A percentile compares a stretch with the other conserved stretches of the same genome.
These are phyloP conservation scores for Auriscalpium vulgare DNA, from an alignment of 768 basidiomycete species.

Conservation along the genomic window DNA sequence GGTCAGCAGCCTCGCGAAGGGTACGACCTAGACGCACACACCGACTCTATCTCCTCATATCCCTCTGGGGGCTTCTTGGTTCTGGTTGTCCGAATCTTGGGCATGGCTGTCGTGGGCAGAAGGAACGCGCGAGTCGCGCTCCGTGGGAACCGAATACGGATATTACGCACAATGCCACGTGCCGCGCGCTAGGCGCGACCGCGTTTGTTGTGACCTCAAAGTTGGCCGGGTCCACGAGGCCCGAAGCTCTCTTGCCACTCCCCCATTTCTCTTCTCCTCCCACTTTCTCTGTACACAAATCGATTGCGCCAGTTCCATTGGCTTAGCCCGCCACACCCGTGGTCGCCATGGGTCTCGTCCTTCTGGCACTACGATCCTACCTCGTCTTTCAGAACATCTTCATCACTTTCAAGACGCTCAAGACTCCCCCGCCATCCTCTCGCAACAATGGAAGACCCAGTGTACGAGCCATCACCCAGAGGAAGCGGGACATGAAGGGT, in stretches of 20 bases:
- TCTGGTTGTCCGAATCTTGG: conserved; percentile 85
- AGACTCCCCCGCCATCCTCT: conserved; percentile 47
- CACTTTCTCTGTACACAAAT: background rate
- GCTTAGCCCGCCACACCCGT: conserved; percentile 6
- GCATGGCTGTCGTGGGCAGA: conserved; percentile 45
- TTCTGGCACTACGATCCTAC: conserved; percentile 55
- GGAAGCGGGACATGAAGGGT: conserved; percentile 83
- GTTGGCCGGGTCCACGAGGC: background rate
- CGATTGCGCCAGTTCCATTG: background rate
- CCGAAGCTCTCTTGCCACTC: background rate
- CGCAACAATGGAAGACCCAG: conserved; percentile 56
- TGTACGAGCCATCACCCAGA: conserved; percentile 56
- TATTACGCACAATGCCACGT: background rate
- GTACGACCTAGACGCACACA: conserved; percentile 24
- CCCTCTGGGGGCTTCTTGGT: conserved; percentile 95
- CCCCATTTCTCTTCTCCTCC: background rate
- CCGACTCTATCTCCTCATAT: conserved; percentile 86
- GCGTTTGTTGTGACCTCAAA: background rate
- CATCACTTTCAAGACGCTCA: conserved; percentile 79
- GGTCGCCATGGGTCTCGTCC: conserved; percentile 54
- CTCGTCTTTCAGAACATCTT: conserved; percentile 76
- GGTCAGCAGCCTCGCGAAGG: too few relatives aligned
- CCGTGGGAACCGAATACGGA: background rate
- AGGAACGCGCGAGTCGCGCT: background rate
- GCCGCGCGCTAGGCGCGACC: background rate